Base-by-base conservation (phyloP, 495 filamentous ascomycete genomes). In the Entonaema liquescens region DNA sequence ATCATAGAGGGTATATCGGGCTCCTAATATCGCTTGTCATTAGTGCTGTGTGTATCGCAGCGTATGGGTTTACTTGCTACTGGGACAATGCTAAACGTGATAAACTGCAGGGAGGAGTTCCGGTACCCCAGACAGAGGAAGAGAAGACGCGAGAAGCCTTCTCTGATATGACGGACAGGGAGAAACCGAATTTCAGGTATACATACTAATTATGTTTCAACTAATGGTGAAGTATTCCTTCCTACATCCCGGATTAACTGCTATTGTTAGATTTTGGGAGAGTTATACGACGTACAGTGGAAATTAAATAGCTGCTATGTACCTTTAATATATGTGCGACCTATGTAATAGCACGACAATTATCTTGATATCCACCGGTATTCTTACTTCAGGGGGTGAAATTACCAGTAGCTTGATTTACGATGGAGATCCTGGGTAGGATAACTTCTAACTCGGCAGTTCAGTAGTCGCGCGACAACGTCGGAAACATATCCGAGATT, bases 141-240 rank as follows among this genome's bases (percentile, higher is more conserved):
- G 58, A 60, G 9, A 31, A 47, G 38, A 31, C 28, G 25, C 36
- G 58, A 49, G 58, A 60, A 21, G 58, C 58, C 25, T 89, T 89
- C 54, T 79, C 82, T 65, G 87, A 89, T 76, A 75, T 89, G 85
- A 90, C 87, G 7, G 88, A 89, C 76, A 73, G 79, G 42, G 85
- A 89, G 79, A 89, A 89, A 55, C 70, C 84, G 66, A 86, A 88
- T 76, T 86, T 82, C 59, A 74, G 76, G 19, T 79, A 79, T n/a
- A 79, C 73, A 13, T 71, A 68, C 25, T 72, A 25, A 53, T 29
- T 1, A 15, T 0, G 5, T 2, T 17, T 53, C 23, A 12, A 53
- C 17, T 53, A 19, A 15, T 19, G 25, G 50, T 29, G n/a, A 29
- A 21, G 5, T 53, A 53, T 13, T 7, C n/a, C 50, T 53, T 53